These are phyloP conservation scores for Colletotrichum sp. DNA, from an alignment of 2,329 filamentous ascomycete species.

Conservation along the genomic window DNA sequence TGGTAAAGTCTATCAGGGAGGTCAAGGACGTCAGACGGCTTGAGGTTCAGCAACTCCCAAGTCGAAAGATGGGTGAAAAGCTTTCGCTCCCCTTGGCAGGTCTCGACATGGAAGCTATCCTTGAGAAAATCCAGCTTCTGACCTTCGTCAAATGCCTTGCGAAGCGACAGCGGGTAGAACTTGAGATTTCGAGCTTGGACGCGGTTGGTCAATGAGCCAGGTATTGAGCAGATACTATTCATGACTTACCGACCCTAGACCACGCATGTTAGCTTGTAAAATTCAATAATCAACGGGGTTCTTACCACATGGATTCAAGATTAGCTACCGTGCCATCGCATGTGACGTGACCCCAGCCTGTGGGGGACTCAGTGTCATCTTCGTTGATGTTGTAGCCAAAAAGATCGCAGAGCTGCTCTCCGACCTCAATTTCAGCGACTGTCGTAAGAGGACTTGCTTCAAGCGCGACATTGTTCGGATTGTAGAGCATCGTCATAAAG, in stretches of 20 bases:
- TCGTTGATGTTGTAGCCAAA: constrained; percentile 47
- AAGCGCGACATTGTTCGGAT: constrained; percentile 53
- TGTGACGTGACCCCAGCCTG: constrained; percentile 50
- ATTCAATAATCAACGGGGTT: background rate
- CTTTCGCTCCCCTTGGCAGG: constrained; percentile 34
- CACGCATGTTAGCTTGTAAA: constrained; percentile 4
- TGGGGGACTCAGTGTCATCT: constrained; percentile 26
- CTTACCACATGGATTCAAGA: constrained; percentile 50
- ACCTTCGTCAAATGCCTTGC: background rate
- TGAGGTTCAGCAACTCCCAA: constrained; percentile 53
- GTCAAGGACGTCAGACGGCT: constrained; percentile 41
- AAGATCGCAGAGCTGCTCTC: constrained; percentile 48
- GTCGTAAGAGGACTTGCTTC: constrained; percentile 52
- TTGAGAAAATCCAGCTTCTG: background rate
- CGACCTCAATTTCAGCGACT: constrained; percentile 47
- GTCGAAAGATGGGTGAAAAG: constrained; percentile 38
- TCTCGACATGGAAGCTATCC: background rate
- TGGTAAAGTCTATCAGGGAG: constrained; percentile 41
- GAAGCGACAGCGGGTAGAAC: constrained; percentile 48
- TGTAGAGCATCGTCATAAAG: constrained; percentile 55
- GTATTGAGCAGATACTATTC: background rate
- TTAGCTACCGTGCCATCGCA: constrained; percentile 52
- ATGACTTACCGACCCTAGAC: background rate
- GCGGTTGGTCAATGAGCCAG: background rate
- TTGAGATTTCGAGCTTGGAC: constrained; percentile 48